A percentile compares a stretch with the other conserved stretches of the same genome.
These are phyloP conservation scores for Ambrosiella xylebori DNA, from an alignment of 2,329 filamentous ascomycete genomes.

Conservation along the genomic window DNA sequence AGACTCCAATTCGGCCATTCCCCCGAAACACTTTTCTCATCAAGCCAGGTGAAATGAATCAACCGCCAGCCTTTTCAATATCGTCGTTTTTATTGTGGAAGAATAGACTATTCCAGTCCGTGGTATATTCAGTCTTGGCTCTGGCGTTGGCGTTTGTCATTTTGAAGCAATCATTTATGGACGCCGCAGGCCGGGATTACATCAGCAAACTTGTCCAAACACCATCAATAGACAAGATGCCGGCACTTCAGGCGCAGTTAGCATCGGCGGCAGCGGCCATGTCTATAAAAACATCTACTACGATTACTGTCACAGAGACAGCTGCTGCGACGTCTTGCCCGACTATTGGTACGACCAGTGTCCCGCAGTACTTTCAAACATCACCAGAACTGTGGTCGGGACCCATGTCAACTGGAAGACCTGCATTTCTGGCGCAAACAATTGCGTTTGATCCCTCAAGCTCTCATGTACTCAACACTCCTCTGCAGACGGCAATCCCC, in stretches of 20 bases:
- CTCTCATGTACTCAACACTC: slow-evolving; percentile 48
- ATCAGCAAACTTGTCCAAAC: slow-evolving; percentile 9
- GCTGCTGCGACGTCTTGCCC: slow-evolving; percentile 17
- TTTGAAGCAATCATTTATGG: slow-evolving; percentile 19
- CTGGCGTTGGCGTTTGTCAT: slow-evolving; percentile 23
- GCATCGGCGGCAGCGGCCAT: slow-evolving; percentile 7
- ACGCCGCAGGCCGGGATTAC: slow-evolving; percentile 11
- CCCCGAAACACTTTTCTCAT: slow-evolving; percentile 1
- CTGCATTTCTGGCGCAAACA: slow-evolving; percentile 56
- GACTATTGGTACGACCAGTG: slow-evolving; percentile 21
- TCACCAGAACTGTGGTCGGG: slow-evolving; percentile 42
- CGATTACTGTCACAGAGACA: neutral
- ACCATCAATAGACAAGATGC: neutral
- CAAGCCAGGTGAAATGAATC: neutral
- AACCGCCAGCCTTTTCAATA: neutral
- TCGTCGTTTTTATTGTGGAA: slow-evolving; percentile 4
- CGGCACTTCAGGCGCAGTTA: neutral
- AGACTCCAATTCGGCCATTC: neutral
- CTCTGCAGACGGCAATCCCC: slow-evolving; percentile 53
- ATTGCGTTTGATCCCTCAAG: slow-evolving; percentile 45
- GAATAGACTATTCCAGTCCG: slow-evolving; percentile 10
- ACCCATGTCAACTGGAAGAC: slow-evolving; percentile 50
- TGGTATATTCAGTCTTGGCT: slow-evolving; percentile 17
- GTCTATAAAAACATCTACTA: slow-evolving; percentile 14
- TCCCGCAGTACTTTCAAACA: slow-evolving; percentile 48